phyloP scores from a whole-genome alignment of 495 filamentous ascomycete genomes.

The Aspergillus nanangensis region DNA sequence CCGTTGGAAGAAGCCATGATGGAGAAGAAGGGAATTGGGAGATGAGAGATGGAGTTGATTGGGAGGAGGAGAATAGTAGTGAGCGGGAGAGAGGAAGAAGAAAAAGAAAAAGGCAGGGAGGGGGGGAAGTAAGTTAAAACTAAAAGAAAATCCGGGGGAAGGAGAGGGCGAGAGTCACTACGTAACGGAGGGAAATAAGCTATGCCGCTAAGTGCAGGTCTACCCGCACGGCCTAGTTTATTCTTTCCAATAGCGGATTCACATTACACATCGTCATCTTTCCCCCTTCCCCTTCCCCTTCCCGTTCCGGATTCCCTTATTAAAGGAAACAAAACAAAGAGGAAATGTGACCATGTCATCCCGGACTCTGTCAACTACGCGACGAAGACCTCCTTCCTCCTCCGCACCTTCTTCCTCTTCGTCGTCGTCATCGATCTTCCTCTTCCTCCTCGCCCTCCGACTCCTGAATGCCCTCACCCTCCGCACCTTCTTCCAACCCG shows the following conservation, averaged over 20 bases:
- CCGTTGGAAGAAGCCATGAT: slow-evolving; percentile 26
- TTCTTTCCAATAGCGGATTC: too few relatives aligned
- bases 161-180: too few relatives aligned
- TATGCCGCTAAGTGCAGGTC: slow-evolving; percentile 8
- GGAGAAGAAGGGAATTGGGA: not conserved
- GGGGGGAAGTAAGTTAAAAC: not conserved
- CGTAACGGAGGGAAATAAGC: too few relatives aligned
- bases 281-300: not conserved
- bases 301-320: not conserved
- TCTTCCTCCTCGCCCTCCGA: slow-evolving; percentile 69
- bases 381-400: slow-evolving; percentile 5
- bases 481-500: slow-evolving; percentile 98
- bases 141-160: too few relatives aligned
- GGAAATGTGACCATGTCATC: too few relatives aligned
- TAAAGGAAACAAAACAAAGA: too few relatives aligned
- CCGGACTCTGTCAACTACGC: not conserved
- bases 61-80: slow-evolving; percentile 2
- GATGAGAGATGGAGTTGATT: not conserved
- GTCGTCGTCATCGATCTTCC: slow-evolving; percentile 36
- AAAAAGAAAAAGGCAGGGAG: not conserved
- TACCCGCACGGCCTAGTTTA: not conserved
- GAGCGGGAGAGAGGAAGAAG: slow-evolving; percentile 2
- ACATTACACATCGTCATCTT: not conserved
- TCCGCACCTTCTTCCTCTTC: slow-evolving; percentile 17
- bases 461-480: slow-evolving; percentile 79